These are phyloP conservation scores for Phalaenopsis equestris DNA, from an alignment of 106 monocot genomes.

Conservation along the genomic window DNA sequence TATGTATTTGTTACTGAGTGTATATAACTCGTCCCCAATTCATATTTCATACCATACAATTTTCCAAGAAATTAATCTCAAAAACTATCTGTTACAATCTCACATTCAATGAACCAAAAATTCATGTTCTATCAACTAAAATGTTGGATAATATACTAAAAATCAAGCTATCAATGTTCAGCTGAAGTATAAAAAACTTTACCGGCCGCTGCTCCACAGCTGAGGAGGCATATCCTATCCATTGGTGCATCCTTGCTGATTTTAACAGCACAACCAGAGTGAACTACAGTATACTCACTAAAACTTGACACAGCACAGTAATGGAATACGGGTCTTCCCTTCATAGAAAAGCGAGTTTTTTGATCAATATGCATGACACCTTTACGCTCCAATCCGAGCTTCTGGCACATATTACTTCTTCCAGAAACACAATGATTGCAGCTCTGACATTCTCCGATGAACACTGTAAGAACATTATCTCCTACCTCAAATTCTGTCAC, in stretches of 20 bases:
- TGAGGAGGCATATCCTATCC: conserved; percentile 83
- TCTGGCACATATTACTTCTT: conserved; percentile 86
- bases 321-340: conserved; percentile 73
- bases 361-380: conserved; percentile 91
- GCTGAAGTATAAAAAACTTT: not conserved
- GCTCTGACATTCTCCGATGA: conserved; percentile 73
- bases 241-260: conserved; percentile 46
- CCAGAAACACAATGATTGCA: conserved; percentile 79
- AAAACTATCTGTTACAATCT: not conserved
- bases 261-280: conserved; percentile 91
- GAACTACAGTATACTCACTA: conserved; percentile 91
- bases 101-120: not conserved
- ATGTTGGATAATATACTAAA: not conserved
- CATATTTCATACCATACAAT: conserved; percentile 1
- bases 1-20: not conserved
- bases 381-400: conserved; percentile 70
- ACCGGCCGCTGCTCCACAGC: conserved; percentile 94
- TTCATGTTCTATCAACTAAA: not conserved
- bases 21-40: not conserved
- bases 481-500: conserved; percentile 78
- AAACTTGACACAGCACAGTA: conserved; percentile 98
- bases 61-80: not conserved
- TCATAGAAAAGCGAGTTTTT: conserved; percentile 73
- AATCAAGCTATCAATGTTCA: not conserved
- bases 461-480: conserved; percentile 79